Evolutionary conservation across 768 basidiomycete genomes (phyloP), one percentile per base, ranked within the genome.

Genomic region (Boletellus emodensis): DNA sequence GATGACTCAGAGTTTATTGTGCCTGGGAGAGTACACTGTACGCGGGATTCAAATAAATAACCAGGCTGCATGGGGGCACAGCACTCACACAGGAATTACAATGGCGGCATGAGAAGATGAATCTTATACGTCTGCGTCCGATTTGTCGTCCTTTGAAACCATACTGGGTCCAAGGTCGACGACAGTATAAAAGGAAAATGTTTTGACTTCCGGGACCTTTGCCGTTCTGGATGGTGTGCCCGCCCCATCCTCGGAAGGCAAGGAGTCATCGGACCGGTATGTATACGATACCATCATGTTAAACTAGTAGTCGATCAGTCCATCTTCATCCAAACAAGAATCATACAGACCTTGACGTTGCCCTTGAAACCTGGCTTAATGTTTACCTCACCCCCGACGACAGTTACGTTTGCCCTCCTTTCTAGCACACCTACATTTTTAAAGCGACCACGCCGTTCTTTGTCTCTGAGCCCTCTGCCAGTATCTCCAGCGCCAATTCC

Each of bases 271-370:
- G 0, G 91, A 87, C 32, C 88, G 82, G 65, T 98, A 99, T 0
- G 93, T 95, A 68, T 92, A 97, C 3, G 91, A 83, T 2, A 99
- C 87, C 54, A 94, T 79, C 82, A 98, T 85, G 60, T 94, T 94
- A 67, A 94, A 94, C 94, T 97, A 66, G 32, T n/a, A 44, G 9
- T 11, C 8, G 30, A 33, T 54, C 22, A 63, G 39, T 52, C 39
- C 14, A 8, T 22, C 28, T 10, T 30, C 22, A 18, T 41, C 34
- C 28, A 36, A 32, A 22, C 3, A 33, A 3, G 20, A 30, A 46
- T 32, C 42, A 37, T 24, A 64, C 84, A 37, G 49, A 94, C 94
- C 78, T 86, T 88, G 52, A 94, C 78, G 40, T 79, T 78, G 1
- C 92, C 91, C 50, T 74, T 73, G 2, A 87, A 87, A 44, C 91